Evolutionary conservation across 2,329 filamentous ascomycete genomes (phyloP).

Genomic region (Cercospora zeae-maydis): DNA sequence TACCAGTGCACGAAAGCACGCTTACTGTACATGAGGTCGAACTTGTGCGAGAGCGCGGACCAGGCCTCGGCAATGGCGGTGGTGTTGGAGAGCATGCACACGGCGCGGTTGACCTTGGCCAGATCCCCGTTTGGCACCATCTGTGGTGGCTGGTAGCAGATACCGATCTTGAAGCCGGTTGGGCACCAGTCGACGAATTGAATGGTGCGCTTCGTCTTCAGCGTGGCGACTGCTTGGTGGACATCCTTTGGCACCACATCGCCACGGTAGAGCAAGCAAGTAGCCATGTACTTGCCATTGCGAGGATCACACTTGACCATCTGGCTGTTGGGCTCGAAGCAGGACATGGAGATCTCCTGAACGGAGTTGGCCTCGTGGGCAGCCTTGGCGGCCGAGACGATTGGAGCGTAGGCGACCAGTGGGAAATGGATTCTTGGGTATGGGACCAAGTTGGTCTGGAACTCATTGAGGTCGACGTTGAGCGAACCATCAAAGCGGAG

Average conservation of each 20-base stretch:
- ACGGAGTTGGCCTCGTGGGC: conserved; percentile 98
- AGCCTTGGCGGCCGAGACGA: conserved; percentile 92
- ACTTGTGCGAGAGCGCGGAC: conserved; percentile 94
- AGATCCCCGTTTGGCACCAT: conserved; percentile 95
- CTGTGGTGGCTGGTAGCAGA: conserved; percentile 98
- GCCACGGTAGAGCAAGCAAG: conserved; percentile 94
- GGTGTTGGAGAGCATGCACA: conserved; percentile 99
- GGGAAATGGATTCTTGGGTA: conserved; percentile 99
- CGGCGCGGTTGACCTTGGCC: conserved; percentile 95
- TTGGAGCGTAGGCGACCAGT: conserved; percentile 90
- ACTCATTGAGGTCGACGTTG: conserved; percentile 99
- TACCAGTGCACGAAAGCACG: conserved; percentile 99
- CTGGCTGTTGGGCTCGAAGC: conserved; percentile 99
- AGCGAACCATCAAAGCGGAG: conserved; percentile 98
- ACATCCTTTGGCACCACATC: conserved; percentile 97
- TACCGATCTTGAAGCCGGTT: conserved; percentile 99
- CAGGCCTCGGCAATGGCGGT: conserved; percentile 98
- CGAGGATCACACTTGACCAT: conserved; percentile 99
- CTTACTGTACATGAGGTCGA: conserved; percentile 99
- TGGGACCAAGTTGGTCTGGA: conserved; percentile 99
- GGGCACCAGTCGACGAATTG: conserved; percentile 99
- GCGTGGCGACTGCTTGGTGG: conserved; percentile 84
- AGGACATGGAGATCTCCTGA: conserved; percentile 96
- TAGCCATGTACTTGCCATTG: conserved; percentile 99
- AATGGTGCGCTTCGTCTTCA: conserved; percentile 99